Evolutionary conservation across 208 protist genomes (phyloP).

Genomic region (Acanthamoeba culbertsoni): DNA sequence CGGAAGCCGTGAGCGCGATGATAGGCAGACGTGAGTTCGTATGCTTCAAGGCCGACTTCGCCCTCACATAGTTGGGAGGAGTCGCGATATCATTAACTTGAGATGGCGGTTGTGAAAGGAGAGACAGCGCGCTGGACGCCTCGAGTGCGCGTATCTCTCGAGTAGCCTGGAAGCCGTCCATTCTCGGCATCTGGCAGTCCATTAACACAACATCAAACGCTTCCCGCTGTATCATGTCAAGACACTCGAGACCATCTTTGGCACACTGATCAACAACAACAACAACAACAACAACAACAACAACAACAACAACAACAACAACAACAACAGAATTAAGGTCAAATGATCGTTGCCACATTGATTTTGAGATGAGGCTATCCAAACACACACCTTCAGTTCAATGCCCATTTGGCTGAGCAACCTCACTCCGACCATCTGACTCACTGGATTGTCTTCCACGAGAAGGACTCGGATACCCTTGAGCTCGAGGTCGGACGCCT

Average conservation of each 20-base stretch:
- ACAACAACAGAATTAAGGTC: neutral
- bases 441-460: conserved; percentile 36
- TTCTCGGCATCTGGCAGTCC: neutral
- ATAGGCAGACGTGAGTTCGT: neutral
- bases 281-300: neutral
- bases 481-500: neutral
- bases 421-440: neutral
- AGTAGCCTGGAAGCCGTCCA: conserved; percentile 19
- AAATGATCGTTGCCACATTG: too few species aligned
- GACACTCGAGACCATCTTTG: neutral
- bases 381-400: neutral
- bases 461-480: neutral
- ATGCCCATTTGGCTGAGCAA: neutral
- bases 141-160: neutral
- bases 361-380: neutral
- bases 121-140: neutral
- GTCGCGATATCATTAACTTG: neutral
- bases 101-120: too few species aligned
- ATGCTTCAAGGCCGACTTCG: neutral
- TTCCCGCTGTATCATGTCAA: neutral
- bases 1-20: neutral
- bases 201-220: neutral
- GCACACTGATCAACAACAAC: neutral
- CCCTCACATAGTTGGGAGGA: neutral
- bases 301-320: neutral